Base-by-base conservation (phyloP, 2,329 filamentous ascomycete species). In the Fusarium algeriense region DNA sequence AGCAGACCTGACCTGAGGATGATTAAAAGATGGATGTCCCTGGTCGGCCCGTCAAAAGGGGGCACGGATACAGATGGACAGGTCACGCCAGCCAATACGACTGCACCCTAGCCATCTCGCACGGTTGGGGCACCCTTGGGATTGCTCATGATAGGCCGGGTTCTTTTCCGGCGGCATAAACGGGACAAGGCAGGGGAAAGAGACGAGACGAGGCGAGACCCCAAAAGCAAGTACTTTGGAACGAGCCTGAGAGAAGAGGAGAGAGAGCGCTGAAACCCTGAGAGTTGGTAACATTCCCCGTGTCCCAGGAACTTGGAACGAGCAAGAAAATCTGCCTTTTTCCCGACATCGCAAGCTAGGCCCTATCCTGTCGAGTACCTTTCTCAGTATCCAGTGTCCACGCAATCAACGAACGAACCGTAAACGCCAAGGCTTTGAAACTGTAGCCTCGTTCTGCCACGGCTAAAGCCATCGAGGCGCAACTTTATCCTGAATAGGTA, bases 101-200 rank as follows among this genome's bases (percentile, higher is more conserved):
- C 53, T 34, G 53, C 34, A 41, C 60, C 37, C 58, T 62, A 69
- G 44, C 34, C 28, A 64, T 48, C 54, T 69, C 69, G 69, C 69
- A 71, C 69, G 69, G 69, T 72, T 71, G 69, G 69, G 69, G 69
- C 62, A 43, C 60, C 49, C 49, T 67, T 40, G 49, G 15, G 34
- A 53, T 35, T 34, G 28, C 37, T 26, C 30, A 23, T 67, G 46
- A 61, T 67, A 41, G 63, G 49, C 40, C 53, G 69, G 69, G 48
- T 70, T 48, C 44, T 34, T 34, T 60, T 59, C 69, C 69, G 69
- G 69, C 45, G 69, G 69, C 58, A 60, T 52, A 69, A 53, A 57
- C 37, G 46, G 64, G 43, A 64, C 28, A 30, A 55, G 48, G 34
- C 55, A 66, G 56, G 67, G 65, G 55, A 37, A 30, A 20, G 40